Evolutionary conservation across 2,329 filamentous ascomycete genomes (phyloP), one percentile per base, ranked within the genome.

Genomic region (Cladophialophora carrionii): DNA sequence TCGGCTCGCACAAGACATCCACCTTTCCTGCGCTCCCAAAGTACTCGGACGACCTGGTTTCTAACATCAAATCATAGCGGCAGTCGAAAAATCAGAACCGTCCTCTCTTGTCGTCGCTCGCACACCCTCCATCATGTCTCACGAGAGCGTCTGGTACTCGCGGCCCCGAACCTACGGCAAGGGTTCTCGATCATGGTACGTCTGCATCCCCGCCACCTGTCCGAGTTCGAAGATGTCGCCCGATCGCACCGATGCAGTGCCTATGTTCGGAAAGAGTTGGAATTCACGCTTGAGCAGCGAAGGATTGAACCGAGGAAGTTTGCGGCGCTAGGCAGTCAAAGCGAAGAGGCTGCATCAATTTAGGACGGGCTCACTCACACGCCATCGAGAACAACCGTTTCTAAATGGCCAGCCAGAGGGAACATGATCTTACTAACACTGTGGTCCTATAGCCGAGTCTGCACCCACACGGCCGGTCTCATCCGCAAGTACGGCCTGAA

Each of bases 101-200:
- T 52, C 24, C 26, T 31, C 48, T 10, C 17, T 48, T 49, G 52
- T 48, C 59, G 51, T 26, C 37, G 10, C 37, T 17, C 51, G 31
- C 53, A 55, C 26, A 29, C 26, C 72, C 75, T 80, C 82, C 82
- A 89, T 78, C 79, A 91, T 91, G 88, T 88, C 88, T 83, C 89
- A 91, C 92, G 94, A 98, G 87, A 92, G 90, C 80, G 92, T 98
- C 85, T 99, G 94, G 93, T 96, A 96, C 89, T 96, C 92, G 79
- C 93, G 95, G 82, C 95, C 95, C 79, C 90, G 93, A 83, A 92
- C 83, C 61, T 73, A 57, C 58, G 71, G 71, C 66, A 73, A 73
- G 68, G 71, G 71, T 48, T 57, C 72, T 55, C 73, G 74, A 32
- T 56, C 59, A 26, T 75, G 74, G 72, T 74, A 73, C 29, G 70